phyloP scores from a whole-genome alignment of 1,139 yeast species.

The Groenewaldozyma auringiensis region DNA sequence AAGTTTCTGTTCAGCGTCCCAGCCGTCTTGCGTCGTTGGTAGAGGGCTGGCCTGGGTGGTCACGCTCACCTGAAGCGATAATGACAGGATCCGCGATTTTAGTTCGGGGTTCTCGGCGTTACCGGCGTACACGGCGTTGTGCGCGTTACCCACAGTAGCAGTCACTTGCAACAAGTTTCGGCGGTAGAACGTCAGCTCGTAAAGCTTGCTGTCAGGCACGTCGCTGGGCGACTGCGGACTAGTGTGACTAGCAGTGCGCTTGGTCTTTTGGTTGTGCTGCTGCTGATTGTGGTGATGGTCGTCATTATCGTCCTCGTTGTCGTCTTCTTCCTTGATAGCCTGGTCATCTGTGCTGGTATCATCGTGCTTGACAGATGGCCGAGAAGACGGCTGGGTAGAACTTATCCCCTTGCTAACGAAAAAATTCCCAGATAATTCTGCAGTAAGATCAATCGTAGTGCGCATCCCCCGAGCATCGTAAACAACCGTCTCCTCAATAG shows the following conservation, averaged over 20 bases:
- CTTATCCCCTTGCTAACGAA: constrained; percentile 17
- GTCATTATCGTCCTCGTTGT: constrained; percentile 4
- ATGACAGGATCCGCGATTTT: constrained; percentile 23
- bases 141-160: constrained; percentile 25
- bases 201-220: constrained; percentile 13
- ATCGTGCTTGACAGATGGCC: constrained; percentile 5
- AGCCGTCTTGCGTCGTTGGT: constrained; percentile 10
- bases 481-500: constrained; percentile 18
- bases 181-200: constrained; percentile 28
- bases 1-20: constrained; percentile 21
- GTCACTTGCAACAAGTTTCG: constrained; percentile 28
- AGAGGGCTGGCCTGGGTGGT: constrained; percentile 2
- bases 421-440: constrained; percentile 22
- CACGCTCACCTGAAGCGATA: constrained; percentile 25
- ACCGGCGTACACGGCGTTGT: constrained; percentile 24
- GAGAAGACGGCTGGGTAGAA: constrained; percentile 10
- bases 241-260: not conserved
- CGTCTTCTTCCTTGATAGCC: constrained; percentile 4
- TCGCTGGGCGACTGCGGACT: constrained; percentile 1
- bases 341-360: not conserved
- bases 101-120: constrained; percentile 17
- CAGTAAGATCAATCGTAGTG: constrained; percentile 17
- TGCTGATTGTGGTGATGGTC: constrained; percentile 1
- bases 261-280: not conserved
- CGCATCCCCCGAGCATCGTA: constrained; percentile 21